These are phyloP conservation scores for Pyricularia pennisetigena DNA, from an alignment of 2,329 filamentous ascomycete genomes.

Conservation along the genomic window DNA sequence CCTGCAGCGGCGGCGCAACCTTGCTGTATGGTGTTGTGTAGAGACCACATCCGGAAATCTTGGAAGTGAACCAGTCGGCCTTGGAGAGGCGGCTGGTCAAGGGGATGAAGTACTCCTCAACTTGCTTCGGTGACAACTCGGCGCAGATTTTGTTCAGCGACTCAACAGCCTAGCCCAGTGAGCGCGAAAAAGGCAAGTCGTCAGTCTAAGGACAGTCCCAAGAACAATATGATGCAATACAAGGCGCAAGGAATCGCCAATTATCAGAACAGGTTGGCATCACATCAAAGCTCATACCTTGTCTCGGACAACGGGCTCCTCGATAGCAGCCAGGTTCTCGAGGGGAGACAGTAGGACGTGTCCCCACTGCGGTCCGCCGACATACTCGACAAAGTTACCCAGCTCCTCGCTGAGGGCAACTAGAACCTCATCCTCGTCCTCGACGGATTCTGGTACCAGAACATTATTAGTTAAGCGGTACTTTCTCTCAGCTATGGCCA, in stretches of 20 bases:
- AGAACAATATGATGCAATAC: not conserved
- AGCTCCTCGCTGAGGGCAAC: conserved; percentile 96
- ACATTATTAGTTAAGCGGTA: not conserved
- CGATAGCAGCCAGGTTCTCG: conserved; percentile 96
- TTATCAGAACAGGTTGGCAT: not conserved
- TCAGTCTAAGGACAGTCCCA: not conserved
- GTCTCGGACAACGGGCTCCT: conserved; percentile 94
- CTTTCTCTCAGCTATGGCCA: not conserved
- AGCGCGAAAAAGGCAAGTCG: not conserved
- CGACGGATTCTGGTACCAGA: conserved; percentile 70
- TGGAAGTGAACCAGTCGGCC: conserved; percentile 99
- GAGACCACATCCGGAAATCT: conserved; percentile 93
- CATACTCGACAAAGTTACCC: conserved; percentile 93
- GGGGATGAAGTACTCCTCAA: conserved; percentile 96
- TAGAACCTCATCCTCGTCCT: conserved; percentile 97
- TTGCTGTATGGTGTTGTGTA: conserved; percentile 92
- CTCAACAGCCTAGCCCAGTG: conserved; percentile 68
- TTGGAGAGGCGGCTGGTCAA: conserved; percentile 93
- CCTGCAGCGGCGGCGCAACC: conserved; percentile 78
- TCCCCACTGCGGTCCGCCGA: conserved; percentile 85
- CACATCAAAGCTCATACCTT: conserved; percentile 53
- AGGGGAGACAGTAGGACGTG: conserved; percentile 94
- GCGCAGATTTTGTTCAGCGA: conserved; percentile 99
- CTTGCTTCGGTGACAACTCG: conserved; percentile 80
- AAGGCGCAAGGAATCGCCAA: not conserved